Percentiles rank a stretch among this genome's conserved stretches.
Evolutionary conservation across 805 yeast genomes (phyloP).

Genomic region (Wickerhamiella azyma): DNA sequence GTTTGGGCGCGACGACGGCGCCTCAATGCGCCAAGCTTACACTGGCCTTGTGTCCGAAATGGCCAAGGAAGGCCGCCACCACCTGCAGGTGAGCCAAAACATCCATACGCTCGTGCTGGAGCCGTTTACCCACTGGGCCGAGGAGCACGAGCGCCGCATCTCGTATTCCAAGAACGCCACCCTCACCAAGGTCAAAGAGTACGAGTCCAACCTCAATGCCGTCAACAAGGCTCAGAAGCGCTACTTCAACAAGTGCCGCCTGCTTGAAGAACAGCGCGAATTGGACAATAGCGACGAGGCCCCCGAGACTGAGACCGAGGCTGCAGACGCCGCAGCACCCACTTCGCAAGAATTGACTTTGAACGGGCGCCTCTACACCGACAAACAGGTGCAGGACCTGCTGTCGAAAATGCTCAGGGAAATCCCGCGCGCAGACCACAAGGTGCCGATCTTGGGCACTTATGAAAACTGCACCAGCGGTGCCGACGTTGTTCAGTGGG

Average conservation of each 20-base stretch:
- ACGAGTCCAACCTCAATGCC: constrained; percentile 35
- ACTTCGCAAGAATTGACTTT: constrained; percentile 20
- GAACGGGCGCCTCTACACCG: constrained; percentile 25
- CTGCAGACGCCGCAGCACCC: constrained; percentile 6
- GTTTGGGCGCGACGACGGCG: constrained; percentile 45
- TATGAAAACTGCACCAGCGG: constrained; percentile 53
- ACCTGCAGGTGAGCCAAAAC: constrained; percentile 46
- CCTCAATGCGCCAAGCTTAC: constrained; percentile 49
- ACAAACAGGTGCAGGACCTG: constrained; percentile 31
- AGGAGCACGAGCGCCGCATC: constrained; percentile 55
- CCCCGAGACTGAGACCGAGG: constrained; percentile 3
- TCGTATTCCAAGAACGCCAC: constrained; percentile 45
- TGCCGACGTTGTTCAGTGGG: constrained; percentile 45
- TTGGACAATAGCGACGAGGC: constrained; percentile 9
- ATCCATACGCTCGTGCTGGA: constrained; percentile 46
- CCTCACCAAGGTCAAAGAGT: constrained; percentile 37
- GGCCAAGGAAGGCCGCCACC: constrained; percentile 44
- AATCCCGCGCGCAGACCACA: constrained; percentile 41
- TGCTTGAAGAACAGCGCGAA: constrained; percentile 48
- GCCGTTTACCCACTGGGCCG: constrained; percentile 66
- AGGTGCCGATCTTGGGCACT: constrained; percentile 56
- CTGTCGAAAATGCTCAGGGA: constrained; percentile 32
- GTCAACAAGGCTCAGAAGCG: constrained; percentile 45
- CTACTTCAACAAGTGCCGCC: constrained; percentile 66
- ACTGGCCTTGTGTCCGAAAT: constrained; percentile 43